Percentiles rank a stretch among this genome's conserved stretches.
Evolutionary conservation across 257 asterid genomes (phyloP).

Genomic region (Linaria vulgaris): DNA sequence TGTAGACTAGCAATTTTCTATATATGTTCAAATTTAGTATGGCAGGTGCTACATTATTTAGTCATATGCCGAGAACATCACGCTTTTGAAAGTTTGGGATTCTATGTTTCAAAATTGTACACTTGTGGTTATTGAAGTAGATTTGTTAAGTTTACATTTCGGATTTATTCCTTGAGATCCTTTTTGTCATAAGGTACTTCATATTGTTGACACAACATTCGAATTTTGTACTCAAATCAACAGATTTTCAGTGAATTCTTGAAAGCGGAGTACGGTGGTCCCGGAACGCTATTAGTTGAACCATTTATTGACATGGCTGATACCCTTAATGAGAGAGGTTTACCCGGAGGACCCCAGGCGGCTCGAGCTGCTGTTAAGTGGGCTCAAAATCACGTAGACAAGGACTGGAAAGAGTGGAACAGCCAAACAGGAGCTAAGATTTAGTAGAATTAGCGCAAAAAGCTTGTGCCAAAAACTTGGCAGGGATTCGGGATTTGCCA

Average conservation of each 20-base stretch:
- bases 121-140: too few relatives aligned
- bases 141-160: too few relatives aligned
- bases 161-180: background rate
- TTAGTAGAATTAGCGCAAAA: background rate
- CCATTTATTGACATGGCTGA: conserved; percentile 94
- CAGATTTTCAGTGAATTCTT: conserved; percentile 75
- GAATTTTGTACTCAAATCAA: background rate
- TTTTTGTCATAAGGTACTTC: background rate
- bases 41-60: background rate
- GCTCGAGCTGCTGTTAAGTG: conserved; percentile 89
- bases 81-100: background rate
- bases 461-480: too few relatives aligned
- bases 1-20: too few relatives aligned
- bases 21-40: too few relatives aligned
- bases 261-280: conserved; percentile 88
- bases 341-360: conserved; percentile 94
- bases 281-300: conserved; percentile 76
- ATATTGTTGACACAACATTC: conserved; percentile 6
- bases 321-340: conserved; percentile 69
- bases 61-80: background rate
- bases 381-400: conserved; percentile 80
- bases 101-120: background rate
- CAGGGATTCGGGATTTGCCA: background rate
- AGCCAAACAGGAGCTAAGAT: conserved; percentile 40
- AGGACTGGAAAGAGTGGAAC: conserved; percentile 87